Evolutionary conservation across 75 land plant genomes (phyloP).

Genomic region (Sequoiadendron giganteum): DNA sequence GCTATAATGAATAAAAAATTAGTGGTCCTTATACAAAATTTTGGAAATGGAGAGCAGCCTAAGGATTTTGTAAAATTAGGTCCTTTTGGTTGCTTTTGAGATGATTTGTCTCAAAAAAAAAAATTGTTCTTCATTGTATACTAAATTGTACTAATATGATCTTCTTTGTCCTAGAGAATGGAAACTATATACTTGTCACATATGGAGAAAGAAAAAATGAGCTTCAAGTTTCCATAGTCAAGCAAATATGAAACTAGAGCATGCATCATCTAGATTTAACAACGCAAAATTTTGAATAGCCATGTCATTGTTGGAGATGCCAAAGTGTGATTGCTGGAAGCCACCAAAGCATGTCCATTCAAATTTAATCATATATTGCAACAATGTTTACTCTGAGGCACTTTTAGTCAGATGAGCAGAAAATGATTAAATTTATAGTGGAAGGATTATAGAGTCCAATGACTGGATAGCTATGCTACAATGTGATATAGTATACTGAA

Average conservation of each 20-base stretch:
- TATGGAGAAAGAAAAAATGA: background rate
- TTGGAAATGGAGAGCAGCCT: background rate
- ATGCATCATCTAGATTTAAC: background rate
- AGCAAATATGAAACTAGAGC: background rate
- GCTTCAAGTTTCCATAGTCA: background rate
- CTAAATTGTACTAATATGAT: background rate
- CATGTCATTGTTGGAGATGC: background rate
- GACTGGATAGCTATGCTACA: background rate
- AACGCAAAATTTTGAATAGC: background rate
- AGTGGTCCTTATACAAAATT: background rate
- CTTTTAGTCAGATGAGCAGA: background rate
- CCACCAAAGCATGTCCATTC: background rate
- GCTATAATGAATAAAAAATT: background rate
- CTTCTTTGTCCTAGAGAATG: background rate
- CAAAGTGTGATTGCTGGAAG: background rate
- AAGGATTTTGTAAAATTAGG: background rate
- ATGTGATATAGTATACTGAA: background rate
- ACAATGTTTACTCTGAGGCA: background rate
- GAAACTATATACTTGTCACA: background rate
- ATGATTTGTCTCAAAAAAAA: background rate
- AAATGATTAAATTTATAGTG: background rate
- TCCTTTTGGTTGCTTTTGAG: background rate
- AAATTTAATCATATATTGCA: background rate
- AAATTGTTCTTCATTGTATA: background rate
- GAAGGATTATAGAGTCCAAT: background rate